Evolutionary conservation across 176 grass and related monocot species (phyloP).

Genomic region (Hordeum marinum): DNA sequence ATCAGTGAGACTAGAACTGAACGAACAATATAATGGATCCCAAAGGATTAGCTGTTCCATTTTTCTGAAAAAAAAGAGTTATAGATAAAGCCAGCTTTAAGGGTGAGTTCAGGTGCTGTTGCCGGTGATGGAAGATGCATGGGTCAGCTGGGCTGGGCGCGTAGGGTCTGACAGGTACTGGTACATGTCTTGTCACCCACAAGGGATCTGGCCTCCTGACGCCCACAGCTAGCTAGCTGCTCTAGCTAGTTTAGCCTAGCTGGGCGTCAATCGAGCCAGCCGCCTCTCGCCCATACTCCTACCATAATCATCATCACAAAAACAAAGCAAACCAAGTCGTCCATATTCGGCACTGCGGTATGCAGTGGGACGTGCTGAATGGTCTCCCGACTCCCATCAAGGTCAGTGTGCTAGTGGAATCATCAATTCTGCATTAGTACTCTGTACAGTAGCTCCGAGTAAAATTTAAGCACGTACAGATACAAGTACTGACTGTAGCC

Average conservation of each 20-base stretch:
- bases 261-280: background rate
- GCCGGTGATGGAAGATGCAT: background rate
- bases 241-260: background rate
- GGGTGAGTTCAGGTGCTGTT: background rate
- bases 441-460: background rate
- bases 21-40: background rate
- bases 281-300: background rate
- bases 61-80: background rate
- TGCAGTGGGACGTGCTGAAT: background rate
- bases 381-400: constrained; percentile 11
- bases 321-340: background rate
- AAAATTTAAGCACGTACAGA: background rate
- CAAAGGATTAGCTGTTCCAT: background rate
- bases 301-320: background rate
- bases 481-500: background rate
- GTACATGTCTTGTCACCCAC: background rate
- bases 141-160: background rate
- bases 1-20: background rate
- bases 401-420: background rate
- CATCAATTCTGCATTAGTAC: background rate
- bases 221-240: background rate
- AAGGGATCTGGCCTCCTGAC: background rate
- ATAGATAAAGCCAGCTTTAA: background rate
- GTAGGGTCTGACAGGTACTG: background rate
- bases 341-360: background rate